Base-by-base conservation (phyloP, 2,329 filamentous ascomycete genomes). In the Zymoseptoria pseudotritici region DNA sequence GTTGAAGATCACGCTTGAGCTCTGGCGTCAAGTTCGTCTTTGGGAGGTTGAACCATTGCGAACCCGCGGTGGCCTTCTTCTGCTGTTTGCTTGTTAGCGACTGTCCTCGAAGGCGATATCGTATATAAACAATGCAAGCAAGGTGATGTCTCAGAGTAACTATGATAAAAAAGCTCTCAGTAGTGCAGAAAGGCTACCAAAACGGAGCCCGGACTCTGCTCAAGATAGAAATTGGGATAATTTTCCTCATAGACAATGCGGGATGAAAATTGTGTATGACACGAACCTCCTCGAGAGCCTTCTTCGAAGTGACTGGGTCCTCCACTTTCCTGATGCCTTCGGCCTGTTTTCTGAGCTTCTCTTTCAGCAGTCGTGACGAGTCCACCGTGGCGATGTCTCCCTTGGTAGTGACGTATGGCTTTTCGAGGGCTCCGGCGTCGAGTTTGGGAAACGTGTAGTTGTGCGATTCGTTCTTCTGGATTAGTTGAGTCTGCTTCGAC, bases 11-110 rank as follows among this genome's bases (percentile, higher is more conserved):
- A 67, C 91, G 84, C 76, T 92, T 96, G 63, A 97, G 80, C 70
- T 95, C 86, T 8, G 91, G 85, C 0, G 91, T 96, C 55, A 96
- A 76, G 55, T 90, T 81, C 24, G 93, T 97, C 69, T 86, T 86
- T 5, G 92, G 92, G 57, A 99, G 80, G 68, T 95, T 83, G 77
- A 88, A 97, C 93, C 93, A 97, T 60, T 89, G 80, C 17, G 86
- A 76, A 52, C 93, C 94, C 55, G 92, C 89, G 62, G 87, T 89
- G 59, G 82, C 79, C 73, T 83, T 84, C 69, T 83, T 83, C 62
- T 79, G 76, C 80, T 83, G 66, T 66, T 66, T 61, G 65, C 61
- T 31, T 31, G 68, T 74, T 63, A 74, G 69, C 50, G 49, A 54
- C 21, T 59, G 55, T 59, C 46, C 11, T 55, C 61, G 19, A 56